Percentiles rank a stretch among this genome's conserved stretches.
These are phyloP conservation scores for Drechslerella dactyloides DNA, from an alignment of 2,329 filamentous ascomycete species.

Conservation along the genomic window DNA sequence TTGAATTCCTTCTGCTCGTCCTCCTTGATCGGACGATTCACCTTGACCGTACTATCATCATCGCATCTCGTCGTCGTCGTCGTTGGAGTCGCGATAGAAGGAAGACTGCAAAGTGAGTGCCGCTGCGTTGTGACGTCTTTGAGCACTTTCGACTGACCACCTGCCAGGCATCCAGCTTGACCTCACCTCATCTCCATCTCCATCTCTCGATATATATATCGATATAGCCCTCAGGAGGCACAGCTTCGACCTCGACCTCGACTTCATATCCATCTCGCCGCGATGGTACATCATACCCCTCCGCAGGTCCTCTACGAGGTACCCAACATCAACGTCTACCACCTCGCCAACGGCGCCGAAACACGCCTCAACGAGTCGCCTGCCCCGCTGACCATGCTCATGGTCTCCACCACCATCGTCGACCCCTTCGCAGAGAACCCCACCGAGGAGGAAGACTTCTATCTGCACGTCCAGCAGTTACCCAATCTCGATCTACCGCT, in stretches of 20 bases:
- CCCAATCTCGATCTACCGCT: conserved; percentile 92
- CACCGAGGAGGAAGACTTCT: conserved; percentile 82
- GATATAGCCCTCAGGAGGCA: no score
- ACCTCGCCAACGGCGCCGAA: conserved; percentile 87
- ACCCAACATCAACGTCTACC: conserved; percentile 86
- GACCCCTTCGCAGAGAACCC: conserved; percentile 64
- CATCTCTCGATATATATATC: not conserved
- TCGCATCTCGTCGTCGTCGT: conserved; percentile 18
- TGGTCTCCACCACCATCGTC: conserved; percentile 84
- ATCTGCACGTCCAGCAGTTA: conserved; percentile 90
- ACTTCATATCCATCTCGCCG: not conserved
- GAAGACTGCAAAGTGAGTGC: not conserved
- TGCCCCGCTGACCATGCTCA: conserved; percentile 85
- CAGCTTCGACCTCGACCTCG: not conserved
- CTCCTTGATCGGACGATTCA: not conserved
- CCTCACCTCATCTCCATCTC: not conserved
- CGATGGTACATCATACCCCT: conserved; percentile 45
- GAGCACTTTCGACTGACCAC: not conserved
- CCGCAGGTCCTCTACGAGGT: conserved; percentile 72
- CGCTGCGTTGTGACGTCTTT: conserved; percentile 3
- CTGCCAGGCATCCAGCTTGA: not conserved
- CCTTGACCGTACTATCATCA: not conserved
- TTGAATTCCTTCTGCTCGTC: not conserved
- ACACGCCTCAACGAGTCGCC: conserved; percentile 80
- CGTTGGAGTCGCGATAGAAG: not conserved